Base-by-base conservation (phyloP, 169 alveolate species). In the Perkinsus olseni region DNA sequence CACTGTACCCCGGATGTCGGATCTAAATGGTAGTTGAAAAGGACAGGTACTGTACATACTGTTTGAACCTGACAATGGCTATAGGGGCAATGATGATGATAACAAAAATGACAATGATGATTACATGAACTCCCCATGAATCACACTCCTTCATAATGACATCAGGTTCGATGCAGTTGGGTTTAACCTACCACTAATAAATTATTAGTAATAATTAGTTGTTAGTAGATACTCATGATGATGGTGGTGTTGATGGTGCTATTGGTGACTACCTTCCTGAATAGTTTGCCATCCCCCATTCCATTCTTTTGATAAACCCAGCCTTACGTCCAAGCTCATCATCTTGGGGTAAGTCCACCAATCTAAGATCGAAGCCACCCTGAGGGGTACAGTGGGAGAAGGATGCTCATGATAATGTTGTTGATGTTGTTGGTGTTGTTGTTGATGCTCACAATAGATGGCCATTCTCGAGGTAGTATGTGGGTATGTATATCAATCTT, bases 401-500 rank as follows among this genome's bases (percentile, higher is more conserved):
- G 6, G 17, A 45, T 45, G 17, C 6, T 45, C n/a, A 38, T n/a
- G 8, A 90, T 31, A 36, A 36, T 36, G 13, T 38, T 91, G 38
- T 39, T 3, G 37, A 36, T 38, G 24, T 24, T 20, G 10, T 31
- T 13, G 38, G 50, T 38, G 37, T 40, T 38, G 3, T 62, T 4
- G 37, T 6, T 17, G 31, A n/a, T 38, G n/a, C n/a, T n/a, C 37
- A 91, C 92, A 24, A 38, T n/a, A 11, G 92, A 91, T 38, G 92
- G 92, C 92, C 92, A 91, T 1, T 38, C 48, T 28, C 20, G 39
- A 28, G 92, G 92, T 28, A 91, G 31, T 4, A 91, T 38, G 20
- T 91, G 92, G 37, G 92, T 91, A 40, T 91, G 92, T 11, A 91
- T 91, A 40, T 91, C 92, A 20, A 91, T 39, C 92, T 91, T 91